Evolutionary conservation across 2,329 filamentous ascomycete species (phyloP).

Genomic region (Paracorniculantispora psalliotae): DNA sequence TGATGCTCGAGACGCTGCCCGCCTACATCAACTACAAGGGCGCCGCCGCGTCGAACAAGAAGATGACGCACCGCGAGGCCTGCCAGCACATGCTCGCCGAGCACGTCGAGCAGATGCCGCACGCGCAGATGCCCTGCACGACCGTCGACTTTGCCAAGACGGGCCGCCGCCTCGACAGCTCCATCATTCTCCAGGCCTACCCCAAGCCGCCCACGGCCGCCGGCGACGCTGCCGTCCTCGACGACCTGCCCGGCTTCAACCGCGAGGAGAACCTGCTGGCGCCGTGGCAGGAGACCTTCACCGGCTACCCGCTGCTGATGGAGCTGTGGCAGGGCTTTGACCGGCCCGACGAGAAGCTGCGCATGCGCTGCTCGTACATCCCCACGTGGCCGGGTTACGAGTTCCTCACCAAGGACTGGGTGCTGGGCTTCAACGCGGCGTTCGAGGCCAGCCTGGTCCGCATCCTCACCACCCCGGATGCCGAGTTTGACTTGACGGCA

Average conservation of each 20-base stretch:
- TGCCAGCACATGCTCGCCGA: constrained; percentile 12
- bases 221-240: neutral
- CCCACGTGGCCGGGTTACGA: constrained; percentile 10
- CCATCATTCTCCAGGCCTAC: constrained; percentile 13
- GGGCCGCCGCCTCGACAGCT: constrained; percentile 13
- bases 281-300: constrained; percentile 14
- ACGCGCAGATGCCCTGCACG: constrained; percentile 15
- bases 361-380: constrained; percentile 8
- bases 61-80: constrained; percentile 11
- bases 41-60: neutral
- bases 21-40: constrained; percentile 11
- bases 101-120: constrained; percentile 13
- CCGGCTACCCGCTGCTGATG: constrained; percentile 10
- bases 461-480: constrained; percentile 9
- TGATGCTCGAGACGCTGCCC: constrained; percentile 14
- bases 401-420: constrained; percentile 11
- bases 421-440: constrained; percentile 7
- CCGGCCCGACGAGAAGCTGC: constrained; percentile 7
- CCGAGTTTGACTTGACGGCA: constrained; percentile 6
- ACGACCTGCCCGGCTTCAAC: constrained; percentile 15
- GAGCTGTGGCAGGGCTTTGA: constrained; percentile 11
- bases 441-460: constrained; percentile 10
- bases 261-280: constrained; percentile 13
- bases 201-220: neutral
- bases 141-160: constrained; percentile 13